These are phyloP conservation scores for Hymenoscyphus repandus DNA, from an alignment of 2,329 filamentous ascomycete genomes.

Conservation along the genomic window DNA sequence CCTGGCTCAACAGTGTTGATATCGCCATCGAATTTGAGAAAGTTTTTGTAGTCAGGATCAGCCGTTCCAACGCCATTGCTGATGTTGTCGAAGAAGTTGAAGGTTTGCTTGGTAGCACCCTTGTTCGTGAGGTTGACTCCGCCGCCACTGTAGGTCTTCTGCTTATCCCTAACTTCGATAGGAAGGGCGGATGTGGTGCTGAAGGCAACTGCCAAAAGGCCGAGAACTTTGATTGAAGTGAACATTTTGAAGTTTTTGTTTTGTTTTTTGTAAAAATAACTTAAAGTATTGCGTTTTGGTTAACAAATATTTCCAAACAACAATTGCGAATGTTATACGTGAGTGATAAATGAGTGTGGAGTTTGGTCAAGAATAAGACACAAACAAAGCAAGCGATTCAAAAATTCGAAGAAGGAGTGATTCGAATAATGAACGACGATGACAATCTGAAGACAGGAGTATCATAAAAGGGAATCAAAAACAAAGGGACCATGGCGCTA, in stretches of 20 bases:
- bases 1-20: constrained; percentile 31
- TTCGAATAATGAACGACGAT: background rate
- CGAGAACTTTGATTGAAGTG: constrained; percentile 1
- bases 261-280: background rate
- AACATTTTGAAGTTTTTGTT: background rate
- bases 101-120: constrained; percentile 30
- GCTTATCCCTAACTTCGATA: background rate
- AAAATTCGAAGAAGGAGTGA: constrained; percentile 4
- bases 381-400: background rate
- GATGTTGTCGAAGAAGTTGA: constrained; percentile 38
- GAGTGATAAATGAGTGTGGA: background rate
- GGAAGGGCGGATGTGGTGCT: background rate
- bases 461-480: background rate
- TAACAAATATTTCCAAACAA: background rate
- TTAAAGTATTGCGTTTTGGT: background rate
- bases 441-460: background rate
- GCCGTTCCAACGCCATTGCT: constrained; percentile 37
- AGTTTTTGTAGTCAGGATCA: constrained; percentile 37
- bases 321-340: background rate
- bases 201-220: background rate
- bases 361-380: background rate
- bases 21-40: constrained; percentile 23
- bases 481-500: background rate
- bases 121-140: constrained; percentile 37
- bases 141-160: constrained; percentile 16